phyloP scores from a whole-genome alignment of 2,329 filamentous ascomycete genomes.

The Fusarium humuli region DNA sequence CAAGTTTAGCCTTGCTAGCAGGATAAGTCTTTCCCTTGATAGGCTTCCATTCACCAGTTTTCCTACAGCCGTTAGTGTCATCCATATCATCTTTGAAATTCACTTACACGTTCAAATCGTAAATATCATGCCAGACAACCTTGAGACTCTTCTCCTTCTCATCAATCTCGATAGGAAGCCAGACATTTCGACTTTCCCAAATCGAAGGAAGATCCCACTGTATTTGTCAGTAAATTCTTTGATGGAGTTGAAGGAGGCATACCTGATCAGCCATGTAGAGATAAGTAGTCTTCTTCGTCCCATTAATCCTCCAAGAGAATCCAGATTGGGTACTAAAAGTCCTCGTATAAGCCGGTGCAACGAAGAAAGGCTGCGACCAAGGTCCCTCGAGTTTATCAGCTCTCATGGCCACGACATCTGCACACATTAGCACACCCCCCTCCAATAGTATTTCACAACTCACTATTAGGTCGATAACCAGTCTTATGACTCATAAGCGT shows the following conservation, averaged over 20 bases:
- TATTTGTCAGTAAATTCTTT: slow-evolving; percentile 7
- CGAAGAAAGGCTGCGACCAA: slow-evolving; percentile 65
- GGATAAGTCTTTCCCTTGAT: slow-evolving; percentile 62
- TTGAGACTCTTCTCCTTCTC: slow-evolving; percentile 61
- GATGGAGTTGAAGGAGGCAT: neutral
- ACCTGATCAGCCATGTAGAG: slow-evolving; percentile 61
- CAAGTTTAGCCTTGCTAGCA: slow-evolving; percentile 56
- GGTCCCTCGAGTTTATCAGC: slow-evolving; percentile 61
- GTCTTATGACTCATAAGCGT: slow-evolving; percentile 73
- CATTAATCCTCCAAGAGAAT: slow-evolving; percentile 60
- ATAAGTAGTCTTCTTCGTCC: slow-evolving; percentile 60
- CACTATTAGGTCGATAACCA: slow-evolving; percentile 69
- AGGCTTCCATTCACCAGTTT: slow-evolving; percentile 60
- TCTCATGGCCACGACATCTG: slow-evolving; percentile 65
- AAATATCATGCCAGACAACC: slow-evolving; percentile 65
- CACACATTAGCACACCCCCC: neutral
- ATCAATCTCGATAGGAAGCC: slow-evolving; percentile 65
- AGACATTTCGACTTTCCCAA: slow-evolving; percentile 67
- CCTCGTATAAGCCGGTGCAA: slow-evolving; percentile 61
- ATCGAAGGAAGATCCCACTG: slow-evolving; percentile 63
- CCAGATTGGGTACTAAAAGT: slow-evolving; percentile 65
- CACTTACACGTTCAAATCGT: slow-evolving; percentile 60
- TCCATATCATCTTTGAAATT: rapidly evolving
- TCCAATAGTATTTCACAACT: rapidly evolving
- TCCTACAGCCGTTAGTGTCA: slow-evolving; percentile 18